Percentiles rank a stretch among this genome's conserved stretches.
Conservation (phyloP, 2,329 filamentous ascomycete genomes). For the Dactylella cylindrospora region DNA sequence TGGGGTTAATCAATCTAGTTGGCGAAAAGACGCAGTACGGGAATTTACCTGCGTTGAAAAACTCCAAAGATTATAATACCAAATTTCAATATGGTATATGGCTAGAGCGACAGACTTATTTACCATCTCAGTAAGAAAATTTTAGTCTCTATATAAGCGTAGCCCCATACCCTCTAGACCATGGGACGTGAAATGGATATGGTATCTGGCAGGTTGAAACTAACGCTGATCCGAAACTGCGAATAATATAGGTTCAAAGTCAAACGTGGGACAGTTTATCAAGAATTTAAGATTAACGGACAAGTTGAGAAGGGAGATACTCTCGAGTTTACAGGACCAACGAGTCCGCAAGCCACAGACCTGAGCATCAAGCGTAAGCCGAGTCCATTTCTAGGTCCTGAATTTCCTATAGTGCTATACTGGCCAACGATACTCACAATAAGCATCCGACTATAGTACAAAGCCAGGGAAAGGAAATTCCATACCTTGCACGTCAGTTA, state of each 20-base stretch:
- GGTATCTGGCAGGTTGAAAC: too few relatives aligned
- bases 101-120: too few relatives aligned
- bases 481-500: slow-evolving; percentile 11
- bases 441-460: slow-evolving; percentile 15
- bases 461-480: background rate
- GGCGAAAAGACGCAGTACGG: background rate
- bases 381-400: background rate
- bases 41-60: slow-evolving; percentile 6
- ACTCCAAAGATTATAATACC: slow-evolving; percentile 9
- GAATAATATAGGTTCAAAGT: slow-evolving; percentile 31
- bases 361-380: slow-evolving; percentile 15
- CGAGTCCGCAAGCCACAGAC: background rate
- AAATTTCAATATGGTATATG: slow-evolving; percentile 23
- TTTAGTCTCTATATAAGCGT: too few relatives aligned
- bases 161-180: too few relatives aligned
- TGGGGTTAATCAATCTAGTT: too few relatives aligned
- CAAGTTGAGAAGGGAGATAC: slow-evolving; percentile 6
- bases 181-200: too few relatives aligned
- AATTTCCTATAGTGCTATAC: too few relatives aligned
- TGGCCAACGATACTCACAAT: too few relatives aligned
- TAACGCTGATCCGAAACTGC: too few relatives aligned
- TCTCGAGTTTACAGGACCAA: slow-evolving; percentile 27
- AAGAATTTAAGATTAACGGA: slow-evolving; percentile 21
- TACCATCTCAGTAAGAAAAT: too few relatives aligned
- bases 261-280: slow-evolving; percentile 12